Percentiles rank a stretch among this genome's conserved stretches.
phyloP scores from a whole-genome alignment of 108 stramenopile genomes.

The Schizochytrium sp. region DNA sequence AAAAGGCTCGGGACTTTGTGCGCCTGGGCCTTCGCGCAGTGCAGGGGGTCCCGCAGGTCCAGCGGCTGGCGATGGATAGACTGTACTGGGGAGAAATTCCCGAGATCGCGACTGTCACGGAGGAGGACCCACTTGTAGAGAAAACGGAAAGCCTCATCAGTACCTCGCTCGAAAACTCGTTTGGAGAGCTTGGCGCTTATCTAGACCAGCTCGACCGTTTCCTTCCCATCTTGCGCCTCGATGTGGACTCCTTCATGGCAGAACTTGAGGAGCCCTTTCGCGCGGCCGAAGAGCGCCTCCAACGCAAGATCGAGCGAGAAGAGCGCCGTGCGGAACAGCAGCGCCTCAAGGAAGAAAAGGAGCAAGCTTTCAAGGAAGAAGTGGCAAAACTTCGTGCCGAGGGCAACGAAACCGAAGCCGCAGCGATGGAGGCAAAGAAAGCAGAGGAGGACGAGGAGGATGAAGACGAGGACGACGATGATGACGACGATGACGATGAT shows the following conservation, averaged over 20 bases:
- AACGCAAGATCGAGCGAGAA: not conserved
- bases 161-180: not conserved
- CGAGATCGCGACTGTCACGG: slow-evolving; percentile 12
- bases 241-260: slow-evolving; percentile 38
- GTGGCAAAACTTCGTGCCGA: not conserved
- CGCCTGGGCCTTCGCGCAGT: slow-evolving; percentile 8
- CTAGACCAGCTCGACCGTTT: slow-evolving; percentile 24
- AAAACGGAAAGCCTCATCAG: not conserved
- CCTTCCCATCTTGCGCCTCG: slow-evolving; percentile 44
- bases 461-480: not conserved
- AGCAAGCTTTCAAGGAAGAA: not conserved
- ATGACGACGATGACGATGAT: slow-evolving; percentile 7
- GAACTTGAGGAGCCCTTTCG: slow-evolving; percentile 12
- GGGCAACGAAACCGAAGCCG: not conserved
- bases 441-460: not conserved
- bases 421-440: not conserved
- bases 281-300: not conserved
- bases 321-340: not conserved
- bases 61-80: slow-evolving; percentile 52
- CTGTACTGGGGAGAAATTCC: slow-evolving; percentile 42
- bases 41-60: slow-evolving; percentile 38
- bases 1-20: not conserved
- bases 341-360: slow-evolving; percentile 34
- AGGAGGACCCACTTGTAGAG: slow-evolving; percentile 29
- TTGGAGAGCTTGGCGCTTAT: slow-evolving; percentile 14